Evolutionary conservation across 1,284 basidiomycete genomes (phyloP), one percentile per base, ranked within the genome.

Genomic region (Trichosporon sp.): DNA sequence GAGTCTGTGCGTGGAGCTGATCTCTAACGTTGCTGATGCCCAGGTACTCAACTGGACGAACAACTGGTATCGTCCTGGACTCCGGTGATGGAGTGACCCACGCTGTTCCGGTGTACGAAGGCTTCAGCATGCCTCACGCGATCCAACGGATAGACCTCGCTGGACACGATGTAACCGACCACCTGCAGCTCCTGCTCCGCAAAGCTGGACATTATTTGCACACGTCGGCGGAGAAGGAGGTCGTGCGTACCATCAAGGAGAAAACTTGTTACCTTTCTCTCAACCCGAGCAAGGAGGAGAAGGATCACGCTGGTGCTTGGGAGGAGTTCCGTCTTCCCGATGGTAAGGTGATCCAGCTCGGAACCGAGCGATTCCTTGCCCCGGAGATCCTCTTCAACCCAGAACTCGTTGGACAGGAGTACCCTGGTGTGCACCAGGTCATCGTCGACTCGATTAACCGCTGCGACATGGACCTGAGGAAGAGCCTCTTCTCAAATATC

Each of bases 11-110:
- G 91, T 85, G 26, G 26, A 26, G 26, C 26, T 26, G 26, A 26
- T 26, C 26, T 26, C 26, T 16, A 19, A 37, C 5, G 4, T 8
- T 32, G 37, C 63, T 43, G 8, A 65, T n/a, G 37, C 14, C 14
- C 79, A 98, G 96, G 81, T 99, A 99, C 86, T 96, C 97, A 2
- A 98, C 96, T 4, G 97, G 97, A n/a, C 89, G 97, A 74, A 99
- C 97, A 72, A 99, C 97, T 37, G 97, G 97, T 48, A 98, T 99
- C 71, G 97, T 99, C 2, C 88, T 99, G 14, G 97, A 99, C 83
- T 98, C 97, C 2, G 97, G 97, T 11, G 97, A 99, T 81, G 97
- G 97, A 26, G 97, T 99, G 1, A 98, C 97, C 21, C 97, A 99
- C 77, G 94, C 97, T 2, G 97, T 99, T 2, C 97, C 97, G 2